Evolutionary conservation across 768 basidiomycete genomes (phyloP).

Genomic region (Termitomyces sp.): DNA sequence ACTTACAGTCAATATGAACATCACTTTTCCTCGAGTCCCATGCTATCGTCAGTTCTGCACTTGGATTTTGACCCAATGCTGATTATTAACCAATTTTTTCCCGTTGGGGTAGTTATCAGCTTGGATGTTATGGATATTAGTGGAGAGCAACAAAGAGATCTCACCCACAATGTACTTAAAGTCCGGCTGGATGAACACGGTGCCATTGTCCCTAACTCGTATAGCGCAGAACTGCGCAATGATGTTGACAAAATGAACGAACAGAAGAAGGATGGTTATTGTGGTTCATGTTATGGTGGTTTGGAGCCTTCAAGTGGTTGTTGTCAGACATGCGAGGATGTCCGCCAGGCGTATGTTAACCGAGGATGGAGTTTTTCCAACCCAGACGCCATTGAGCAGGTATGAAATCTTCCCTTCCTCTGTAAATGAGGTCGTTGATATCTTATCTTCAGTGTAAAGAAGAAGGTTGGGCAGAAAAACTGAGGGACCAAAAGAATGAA

Average conservation of each 20-base stretch:
- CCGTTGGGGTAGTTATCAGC: constrained; percentile 65
- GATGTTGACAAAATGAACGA: constrained; percentile 80
- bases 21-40: constrained; percentile 95
- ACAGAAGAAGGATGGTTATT: constrained; percentile 59
- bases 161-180: constrained; percentile 87
- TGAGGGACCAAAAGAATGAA: constrained; percentile 88
- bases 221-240: constrained; percentile 67
- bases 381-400: constrained; percentile 92
- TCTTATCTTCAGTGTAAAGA: constrained; percentile 62
- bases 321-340: constrained; percentile 95
- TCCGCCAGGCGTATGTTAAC: constrained; percentile 82
- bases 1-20: constrained; percentile 83
- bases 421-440: not conserved
- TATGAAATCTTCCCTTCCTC: constrained; percentile 25
- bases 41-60: constrained; percentile 77
- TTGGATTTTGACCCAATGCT: not conserved
- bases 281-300: constrained; percentile 96
- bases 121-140: constrained; percentile 98
- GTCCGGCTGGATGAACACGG: constrained; percentile 66
- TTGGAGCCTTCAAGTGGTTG: constrained; percentile 71
- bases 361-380: constrained; percentile 94
- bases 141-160: constrained; percentile 88
- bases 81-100: not conserved
- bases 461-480: constrained; percentile 94
- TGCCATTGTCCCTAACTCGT: constrained; percentile 47